Conservation (phyloP, 2,329 filamentous ascomycete species). For the Trichoderma sp. region DNA sequence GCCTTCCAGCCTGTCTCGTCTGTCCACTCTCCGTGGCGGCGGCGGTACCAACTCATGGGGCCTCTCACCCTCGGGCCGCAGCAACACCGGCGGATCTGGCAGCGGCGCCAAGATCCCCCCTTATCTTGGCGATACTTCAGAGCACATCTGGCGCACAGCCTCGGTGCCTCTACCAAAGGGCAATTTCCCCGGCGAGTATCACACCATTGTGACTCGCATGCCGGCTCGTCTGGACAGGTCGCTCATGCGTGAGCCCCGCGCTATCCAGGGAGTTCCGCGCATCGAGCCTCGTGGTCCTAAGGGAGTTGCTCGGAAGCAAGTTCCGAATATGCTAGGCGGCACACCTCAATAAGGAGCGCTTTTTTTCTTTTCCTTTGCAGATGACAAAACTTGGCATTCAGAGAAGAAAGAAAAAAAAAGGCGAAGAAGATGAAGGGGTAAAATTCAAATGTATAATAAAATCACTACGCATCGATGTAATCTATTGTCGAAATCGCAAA, state of each 20-base stretch:
- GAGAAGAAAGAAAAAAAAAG: background rate
- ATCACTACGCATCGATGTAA: conserved; percentile 25
- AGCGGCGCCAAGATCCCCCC: conserved; percentile 49
- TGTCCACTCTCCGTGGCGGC: conserved; percentile 60
- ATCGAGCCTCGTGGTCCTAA: conserved; percentile 54
- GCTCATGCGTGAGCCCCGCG: conserved; percentile 88
- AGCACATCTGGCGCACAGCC: conserved; percentile 77
- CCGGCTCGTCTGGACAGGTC: conserved; percentile 82
- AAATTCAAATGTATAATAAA: conserved; percentile 25
- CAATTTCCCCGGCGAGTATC: conserved; percentile 65
- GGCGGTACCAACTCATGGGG: conserved; percentile 49
- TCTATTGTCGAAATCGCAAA: conserved; percentile 25
- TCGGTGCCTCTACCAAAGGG: conserved; percentile 61
- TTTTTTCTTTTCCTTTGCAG: background rate
- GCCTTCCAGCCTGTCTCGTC: conserved; percentile 63
- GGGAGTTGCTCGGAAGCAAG: conserved; percentile 58
- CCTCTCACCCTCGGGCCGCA: conserved; percentile 40
- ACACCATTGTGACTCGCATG: conserved; percentile 61
- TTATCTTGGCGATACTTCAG: conserved; percentile 71
- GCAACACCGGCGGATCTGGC: background rate
- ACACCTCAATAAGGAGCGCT: conserved; percentile 42
- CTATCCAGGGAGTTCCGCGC: conserved; percentile 83
- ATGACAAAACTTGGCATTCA: background rate
- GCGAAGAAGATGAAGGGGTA: conserved; percentile 6
- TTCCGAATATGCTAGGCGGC: conserved; percentile 51